Percentiles rank a stretch among this genome's conserved stretches.
These are phyloP conservation scores for Xylaria sp. DNA, from an alignment of 2,329 filamentous ascomycete species.

Conservation along the genomic window DNA sequence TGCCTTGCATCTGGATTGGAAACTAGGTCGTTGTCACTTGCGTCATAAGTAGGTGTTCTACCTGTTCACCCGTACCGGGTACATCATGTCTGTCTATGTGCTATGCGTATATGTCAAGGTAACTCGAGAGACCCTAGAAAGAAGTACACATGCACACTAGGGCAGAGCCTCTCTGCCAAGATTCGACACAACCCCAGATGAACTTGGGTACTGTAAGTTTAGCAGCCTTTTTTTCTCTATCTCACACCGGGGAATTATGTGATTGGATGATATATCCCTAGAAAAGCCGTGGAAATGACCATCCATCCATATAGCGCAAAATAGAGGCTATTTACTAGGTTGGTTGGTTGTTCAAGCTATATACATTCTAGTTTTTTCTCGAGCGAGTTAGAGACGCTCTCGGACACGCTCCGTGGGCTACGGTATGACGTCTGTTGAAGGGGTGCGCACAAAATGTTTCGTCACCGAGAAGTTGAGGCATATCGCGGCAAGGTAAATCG, in stretches of 20 bases:
- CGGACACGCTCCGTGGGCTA: not conserved
- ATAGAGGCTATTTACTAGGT: not conserved
- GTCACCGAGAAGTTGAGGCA: slow-evolving; percentile 10
- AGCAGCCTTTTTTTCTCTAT: not conserved
- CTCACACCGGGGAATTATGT: not conserved
- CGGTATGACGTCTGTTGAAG: not conserved
- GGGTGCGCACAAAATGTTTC: not conserved
- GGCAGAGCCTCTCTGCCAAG: slow-evolving; percentile 39
- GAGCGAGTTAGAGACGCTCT: not conserved
- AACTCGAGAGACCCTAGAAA: slow-evolving; percentile 15
- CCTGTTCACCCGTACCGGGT: not conserved
- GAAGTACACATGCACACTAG: slow-evolving; percentile 34
- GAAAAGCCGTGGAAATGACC: not conserved
- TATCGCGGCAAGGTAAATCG: slow-evolving; percentile 27
- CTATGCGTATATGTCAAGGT: not conserved
- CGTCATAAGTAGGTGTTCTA: not conserved
- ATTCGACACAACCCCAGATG: slow-evolving; percentile 22
- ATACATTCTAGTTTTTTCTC: not conserved
- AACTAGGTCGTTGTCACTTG: slow-evolving; percentile 1
- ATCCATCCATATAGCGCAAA: not conserved
- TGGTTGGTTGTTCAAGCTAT: not conserved
- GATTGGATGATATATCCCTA: slow-evolving; percentile 6
- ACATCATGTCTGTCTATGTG: not conserved
- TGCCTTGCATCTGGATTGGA: not conserved
- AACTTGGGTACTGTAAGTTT: slow-evolving; percentile 2